phyloP scores from a whole-genome alignment of 441 rosid genomes.

The Viola pubescens region DNA sequence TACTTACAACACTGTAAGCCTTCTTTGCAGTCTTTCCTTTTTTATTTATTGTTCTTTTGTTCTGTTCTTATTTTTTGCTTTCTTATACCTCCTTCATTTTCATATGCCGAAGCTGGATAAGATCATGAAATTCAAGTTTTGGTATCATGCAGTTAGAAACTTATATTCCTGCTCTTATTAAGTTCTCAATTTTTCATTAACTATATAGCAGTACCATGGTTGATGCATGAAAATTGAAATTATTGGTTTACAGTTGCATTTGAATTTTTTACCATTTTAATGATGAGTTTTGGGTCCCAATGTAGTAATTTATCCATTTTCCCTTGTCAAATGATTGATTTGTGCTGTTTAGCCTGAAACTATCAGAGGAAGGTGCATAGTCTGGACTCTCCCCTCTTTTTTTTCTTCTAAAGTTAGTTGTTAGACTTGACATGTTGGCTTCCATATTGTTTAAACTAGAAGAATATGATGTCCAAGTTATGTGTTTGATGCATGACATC shows the following conservation, averaged over 20 bases:
- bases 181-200: neutral
- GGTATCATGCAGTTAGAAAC: neutral
- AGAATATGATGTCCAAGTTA: neutral
- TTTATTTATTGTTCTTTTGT: slow-evolving; percentile 21
- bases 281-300: neutral
- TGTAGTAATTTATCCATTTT: too few relatives aligned
- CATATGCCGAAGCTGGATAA: slow-evolving; percentile 2
- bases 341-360: too few relatives aligned
- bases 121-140: slow-evolving; percentile 3
- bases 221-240: too few relatives aligned
- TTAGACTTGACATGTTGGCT: slow-evolving; percentile 1
- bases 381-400: too few relatives aligned
- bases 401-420: neutral
- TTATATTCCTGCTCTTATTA: neutral
- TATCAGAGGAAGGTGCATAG: too few relatives aligned
- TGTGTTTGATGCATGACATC: neutral
- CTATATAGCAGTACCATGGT: neutral
- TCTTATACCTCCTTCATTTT: neutral
- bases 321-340: too few relatives aligned
- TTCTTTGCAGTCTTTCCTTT: slow-evolving; percentile 3
- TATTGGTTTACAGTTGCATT: neutral
- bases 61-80: neutral
- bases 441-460: neutral
- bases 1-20: slow-evolving; percentile 61
- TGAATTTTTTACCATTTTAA: neutral